A percentile compares a stretch with the other conserved stretches of the same genome.
Evolutionary conservation across 257 asterid species (phyloP).

Genomic region (Verbena officinalis): DNA sequence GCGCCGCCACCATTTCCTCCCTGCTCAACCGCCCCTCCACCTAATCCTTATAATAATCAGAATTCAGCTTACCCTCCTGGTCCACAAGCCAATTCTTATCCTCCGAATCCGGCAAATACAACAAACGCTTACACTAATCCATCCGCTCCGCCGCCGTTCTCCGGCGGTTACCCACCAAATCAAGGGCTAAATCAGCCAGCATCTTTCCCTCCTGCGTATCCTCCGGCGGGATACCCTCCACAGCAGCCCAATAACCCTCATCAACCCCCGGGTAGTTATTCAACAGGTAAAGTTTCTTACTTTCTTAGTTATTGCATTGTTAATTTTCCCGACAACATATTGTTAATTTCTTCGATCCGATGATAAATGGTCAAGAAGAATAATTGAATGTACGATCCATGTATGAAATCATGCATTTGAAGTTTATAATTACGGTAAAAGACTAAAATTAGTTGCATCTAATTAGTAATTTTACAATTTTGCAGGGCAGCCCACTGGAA

Average conservation of each 20-base stretch:
- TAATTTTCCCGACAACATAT: no score
- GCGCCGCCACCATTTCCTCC: slow-evolving; percentile 44
- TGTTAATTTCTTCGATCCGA: no score
- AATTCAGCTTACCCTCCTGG: slow-evolving; percentile 24
- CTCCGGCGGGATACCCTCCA: slow-evolving; percentile 39
- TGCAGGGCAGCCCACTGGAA: slow-evolving; percentile 39
- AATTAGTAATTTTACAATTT: neutral
- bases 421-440: no score
- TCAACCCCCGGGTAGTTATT: slow-evolving; percentile 39
- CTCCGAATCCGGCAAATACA: neutral
- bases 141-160: slow-evolving; percentile 21
- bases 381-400: no score
- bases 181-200: slow-evolving; percentile 30
- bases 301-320: no score
- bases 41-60: slow-evolving; percentile 18
- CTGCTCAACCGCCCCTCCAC: slow-evolving; percentile 22
- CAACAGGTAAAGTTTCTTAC: slow-evolving; percentile 35
- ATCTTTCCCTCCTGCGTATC: slow-evolving; percentile 27
- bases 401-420: no score
- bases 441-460: no score
- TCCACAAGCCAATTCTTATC: slow-evolving; percentile 16
- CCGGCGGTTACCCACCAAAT: slow-evolving; percentile 34
- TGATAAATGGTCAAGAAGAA: no score
- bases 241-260: slow-evolving; percentile 35
- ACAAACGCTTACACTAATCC: slow-evolving; percentile 22